These are phyloP conservation scores for Diaporthe sp. DNA, from an alignment of 2,329 filamentous ascomycete species.

Conservation along the genomic window DNA sequence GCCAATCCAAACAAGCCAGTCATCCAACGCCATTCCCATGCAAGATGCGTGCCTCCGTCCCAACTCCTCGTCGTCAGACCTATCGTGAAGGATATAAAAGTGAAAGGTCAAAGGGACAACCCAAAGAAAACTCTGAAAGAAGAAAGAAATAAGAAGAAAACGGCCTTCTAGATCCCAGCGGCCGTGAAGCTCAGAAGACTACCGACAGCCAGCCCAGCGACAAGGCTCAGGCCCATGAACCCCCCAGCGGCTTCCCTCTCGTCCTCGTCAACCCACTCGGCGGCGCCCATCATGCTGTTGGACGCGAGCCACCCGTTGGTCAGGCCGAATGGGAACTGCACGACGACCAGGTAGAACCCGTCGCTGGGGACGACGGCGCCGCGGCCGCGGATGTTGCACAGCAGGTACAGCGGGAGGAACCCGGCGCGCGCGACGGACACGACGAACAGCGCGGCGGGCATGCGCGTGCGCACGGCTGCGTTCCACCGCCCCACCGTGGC, in stretches of 20 bases:
- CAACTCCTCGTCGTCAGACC: not conserved
- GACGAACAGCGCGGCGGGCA: slow-evolving; percentile 76
- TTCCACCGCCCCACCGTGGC: slow-evolving; percentile 70
- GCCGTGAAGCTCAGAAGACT: slow-evolving; percentile 90
- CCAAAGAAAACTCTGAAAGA: not conserved
- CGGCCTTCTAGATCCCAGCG: slow-evolving; percentile 56
- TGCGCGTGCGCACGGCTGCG: slow-evolving; percentile 64
- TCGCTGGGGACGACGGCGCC: slow-evolving; percentile 85
- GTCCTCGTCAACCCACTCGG: slow-evolving; percentile 82
- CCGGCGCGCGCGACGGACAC: slow-evolving; percentile 74
- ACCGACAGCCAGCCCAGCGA: slow-evolving; percentile 85
- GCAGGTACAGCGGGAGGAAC: slow-evolving; percentile 87
- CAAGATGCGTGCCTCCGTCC: not conserved
- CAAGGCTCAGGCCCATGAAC: slow-evolving; percentile 94
- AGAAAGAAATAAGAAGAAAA: not conserved
- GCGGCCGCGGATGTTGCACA: slow-evolving; percentile 87
- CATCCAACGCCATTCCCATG: slow-evolving; percentile 33
- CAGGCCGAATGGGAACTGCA: slow-evolving; percentile 87
- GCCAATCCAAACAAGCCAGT: not conserved
- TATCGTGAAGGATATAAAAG: not conserved
- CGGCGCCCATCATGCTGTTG: slow-evolving; percentile 91
- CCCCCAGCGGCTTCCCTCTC: slow-evolving; percentile 91
- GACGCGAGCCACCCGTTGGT: slow-evolving; percentile 91
- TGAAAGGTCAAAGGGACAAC: not conserved
- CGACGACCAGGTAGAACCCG: slow-evolving; percentile 86